phyloP scores from a whole-genome alignment of 2,329 filamentous ascomycete genomes.

The Conoideocrella luteorostrata region DNA sequence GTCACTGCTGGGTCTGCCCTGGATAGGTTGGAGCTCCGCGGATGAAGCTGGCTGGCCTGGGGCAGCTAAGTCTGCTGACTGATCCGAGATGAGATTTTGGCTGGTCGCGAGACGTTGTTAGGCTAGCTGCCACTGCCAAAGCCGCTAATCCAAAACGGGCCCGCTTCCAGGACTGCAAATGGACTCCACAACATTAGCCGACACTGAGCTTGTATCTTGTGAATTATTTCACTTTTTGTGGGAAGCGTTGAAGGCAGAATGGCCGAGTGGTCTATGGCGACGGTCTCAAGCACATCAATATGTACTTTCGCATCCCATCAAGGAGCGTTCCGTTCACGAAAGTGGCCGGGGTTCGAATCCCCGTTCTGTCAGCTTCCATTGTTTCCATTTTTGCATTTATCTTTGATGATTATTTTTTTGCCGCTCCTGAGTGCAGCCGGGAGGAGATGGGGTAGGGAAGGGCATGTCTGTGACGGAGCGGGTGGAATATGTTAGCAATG shows the following conservation, averaged over 20 bases:
- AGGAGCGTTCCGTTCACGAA: constrained; percentile 19
- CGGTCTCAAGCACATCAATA: constrained; percentile 16
- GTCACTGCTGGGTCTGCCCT: constrained; percentile 4
- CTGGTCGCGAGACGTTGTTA: not conserved
- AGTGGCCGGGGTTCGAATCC: constrained; percentile 21
- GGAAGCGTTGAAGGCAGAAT: constrained; percentile 12
- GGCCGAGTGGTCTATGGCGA: constrained; percentile 19
- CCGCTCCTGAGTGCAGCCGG: too few species aligned
- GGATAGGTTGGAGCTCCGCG: not conserved
- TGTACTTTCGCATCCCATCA: constrained; percentile 12
- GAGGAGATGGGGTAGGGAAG: too few species aligned
- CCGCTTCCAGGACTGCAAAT: not conserved
- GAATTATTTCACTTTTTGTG: not conserved
- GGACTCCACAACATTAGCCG: too few species aligned
- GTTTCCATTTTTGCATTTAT: not conserved
- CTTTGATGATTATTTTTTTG: too few species aligned
- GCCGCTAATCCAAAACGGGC: constrained; percentile 2
- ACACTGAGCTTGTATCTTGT: too few species aligned
- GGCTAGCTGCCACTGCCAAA: not conserved
- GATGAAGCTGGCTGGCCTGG: not conserved
- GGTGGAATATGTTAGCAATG: too few species aligned
- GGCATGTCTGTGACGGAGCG: too few species aligned
- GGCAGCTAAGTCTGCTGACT: constrained; percentile 9
- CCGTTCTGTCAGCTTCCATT: constrained; percentile 15
- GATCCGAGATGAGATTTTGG: constrained; percentile 5